Conservation (phyloP, 2,329 filamentous ascomycete species). For the Arthrocladium fulminans region DNA sequence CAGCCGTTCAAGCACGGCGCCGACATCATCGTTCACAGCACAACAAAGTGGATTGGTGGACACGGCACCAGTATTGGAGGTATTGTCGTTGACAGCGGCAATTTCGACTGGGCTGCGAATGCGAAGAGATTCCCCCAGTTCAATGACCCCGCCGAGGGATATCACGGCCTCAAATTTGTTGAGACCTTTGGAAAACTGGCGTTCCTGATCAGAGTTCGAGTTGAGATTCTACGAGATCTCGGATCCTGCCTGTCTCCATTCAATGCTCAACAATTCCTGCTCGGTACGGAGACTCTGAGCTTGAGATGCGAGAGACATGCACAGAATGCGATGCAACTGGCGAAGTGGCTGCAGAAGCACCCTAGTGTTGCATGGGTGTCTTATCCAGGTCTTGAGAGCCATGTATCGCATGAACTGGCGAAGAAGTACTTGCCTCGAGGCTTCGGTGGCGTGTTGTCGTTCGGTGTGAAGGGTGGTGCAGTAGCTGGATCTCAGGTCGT, state of each 20-base stretch:
- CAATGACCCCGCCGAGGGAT: slow-evolving; percentile 76
- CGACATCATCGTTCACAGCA: slow-evolving; percentile 82
- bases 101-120: slow-evolving; percentile 79
- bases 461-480: slow-evolving; percentile 84
- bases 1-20: slow-evolving; percentile 77
- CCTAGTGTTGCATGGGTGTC: slow-evolving; percentile 85
- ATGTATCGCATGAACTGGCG: slow-evolving; percentile 68
- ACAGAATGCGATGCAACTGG: slow-evolving; percentile 69
- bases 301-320: slow-evolving; percentile 80
- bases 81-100: slow-evolving; percentile 71
- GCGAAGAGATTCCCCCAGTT: slow-evolving; percentile 84
- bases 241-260: slow-evolving; percentile 80
- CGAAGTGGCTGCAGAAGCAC: slow-evolving; percentile 74
- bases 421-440: slow-evolving; percentile 81
- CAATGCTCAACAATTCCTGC: slow-evolving; percentile 79
- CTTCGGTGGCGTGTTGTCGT: slow-evolving; percentile 82
- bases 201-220: slow-evolving; percentile 75
- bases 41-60: slow-evolving; percentile 89
- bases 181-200: slow-evolving; percentile 78
- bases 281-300: slow-evolving; percentile 83
- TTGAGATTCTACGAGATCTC: slow-evolving; percentile 83
- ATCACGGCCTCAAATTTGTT: slow-evolving; percentile 90
- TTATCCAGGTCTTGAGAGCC: slow-evolving; percentile 78
- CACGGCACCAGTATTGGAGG: slow-evolving; percentile 77
- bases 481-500: slow-evolving; percentile 79